phyloP scores from a whole-genome alignment of 2,329 filamentous ascomycete genomes.

The Didymella pomorum region DNA sequence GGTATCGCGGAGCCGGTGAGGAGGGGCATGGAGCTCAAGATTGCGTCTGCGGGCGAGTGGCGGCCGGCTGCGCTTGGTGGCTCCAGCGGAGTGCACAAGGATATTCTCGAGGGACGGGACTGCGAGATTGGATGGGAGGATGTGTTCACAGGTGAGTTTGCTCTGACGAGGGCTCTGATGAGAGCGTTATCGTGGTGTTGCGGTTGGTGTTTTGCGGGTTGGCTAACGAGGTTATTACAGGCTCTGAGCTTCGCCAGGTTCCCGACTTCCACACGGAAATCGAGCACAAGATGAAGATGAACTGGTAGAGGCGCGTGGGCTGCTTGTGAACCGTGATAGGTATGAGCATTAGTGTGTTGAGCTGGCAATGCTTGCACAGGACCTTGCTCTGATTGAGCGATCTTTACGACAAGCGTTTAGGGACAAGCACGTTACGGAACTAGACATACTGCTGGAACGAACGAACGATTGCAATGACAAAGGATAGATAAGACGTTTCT shows the following conservation, averaged over 20 bases:
- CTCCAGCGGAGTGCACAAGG: constrained; percentile 78
- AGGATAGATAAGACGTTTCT: background rate
- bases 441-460: background rate
- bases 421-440: background rate
- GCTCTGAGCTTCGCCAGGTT: constrained; percentile 73
- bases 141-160: constrained; percentile 75
- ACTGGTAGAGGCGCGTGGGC: constrained; percentile 51
- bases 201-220: background rate
- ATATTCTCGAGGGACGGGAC: constrained; percentile 84
- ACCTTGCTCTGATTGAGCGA: background rate
- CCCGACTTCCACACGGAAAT: constrained; percentile 89
- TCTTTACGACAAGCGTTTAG: background rate
- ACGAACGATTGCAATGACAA: constrained; percentile 16
- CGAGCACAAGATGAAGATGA: constrained; percentile 90
- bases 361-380: background rate
- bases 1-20: constrained; percentile 93
- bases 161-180: background rate
- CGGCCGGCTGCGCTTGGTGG: constrained; percentile 74
- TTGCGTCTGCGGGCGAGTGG: constrained; percentile 82
- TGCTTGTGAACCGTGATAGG: background rate
- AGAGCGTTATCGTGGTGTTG: background rate
- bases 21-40: constrained; percentile 93
- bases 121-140: constrained; percentile 89
- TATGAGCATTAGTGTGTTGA: background rate
- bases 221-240: constrained; percentile 46